These are phyloP conservation scores for Zygnema circumcarinatum DNA, from an alignment of 139 green algal genomes.

Conservation along the genomic window DNA sequence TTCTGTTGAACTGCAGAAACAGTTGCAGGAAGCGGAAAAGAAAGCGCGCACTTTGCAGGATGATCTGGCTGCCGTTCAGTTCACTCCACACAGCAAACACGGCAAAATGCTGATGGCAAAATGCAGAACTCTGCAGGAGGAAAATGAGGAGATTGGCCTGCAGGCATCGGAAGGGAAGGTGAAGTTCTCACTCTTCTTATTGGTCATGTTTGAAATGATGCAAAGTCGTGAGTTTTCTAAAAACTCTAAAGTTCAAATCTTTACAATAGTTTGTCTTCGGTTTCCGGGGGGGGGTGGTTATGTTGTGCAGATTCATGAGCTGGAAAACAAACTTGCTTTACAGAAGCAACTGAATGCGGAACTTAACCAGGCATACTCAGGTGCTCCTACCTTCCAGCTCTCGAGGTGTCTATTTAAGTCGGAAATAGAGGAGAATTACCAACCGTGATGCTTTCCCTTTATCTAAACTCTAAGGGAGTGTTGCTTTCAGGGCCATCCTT, in stretches of 20 bases:
- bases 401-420: background rate
- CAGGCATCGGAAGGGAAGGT: slow-evolving; percentile 77
- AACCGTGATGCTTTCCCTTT: too few species aligned
- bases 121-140: slow-evolving; percentile 75
- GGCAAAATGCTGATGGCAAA: slow-evolving; percentile 83
- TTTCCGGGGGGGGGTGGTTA: background rate
- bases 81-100: slow-evolving; percentile 77
- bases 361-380: slow-evolving; percentile 50
- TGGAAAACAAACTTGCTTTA: slow-evolving; percentile 60
- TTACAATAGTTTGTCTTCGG: background rate
- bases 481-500: too few species aligned
- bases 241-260: background rate
- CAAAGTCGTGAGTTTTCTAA: background rate
- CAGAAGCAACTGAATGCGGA: slow-evolving; percentile 61
- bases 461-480: too few species aligned
- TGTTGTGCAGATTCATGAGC: slow-evolving; percentile 49
- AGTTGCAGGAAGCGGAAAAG: slow-evolving; percentile 62
- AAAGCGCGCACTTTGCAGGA: slow-evolving; percentile 70
- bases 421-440: background rate
- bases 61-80: slow-evolving; percentile 74
- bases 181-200: slow-evolving; percentile 1
- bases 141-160: slow-evolving; percentile 83
- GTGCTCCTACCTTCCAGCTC: slow-evolving; percentile 16
- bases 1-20: background rate
- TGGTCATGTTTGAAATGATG: background rate